A percentile compares a stretch with the other conserved stretches of the same genome.
phyloP scores from a whole-genome alignment of 495 filamentous ascomycete genomes.

The Talaromyces ruber region DNA sequence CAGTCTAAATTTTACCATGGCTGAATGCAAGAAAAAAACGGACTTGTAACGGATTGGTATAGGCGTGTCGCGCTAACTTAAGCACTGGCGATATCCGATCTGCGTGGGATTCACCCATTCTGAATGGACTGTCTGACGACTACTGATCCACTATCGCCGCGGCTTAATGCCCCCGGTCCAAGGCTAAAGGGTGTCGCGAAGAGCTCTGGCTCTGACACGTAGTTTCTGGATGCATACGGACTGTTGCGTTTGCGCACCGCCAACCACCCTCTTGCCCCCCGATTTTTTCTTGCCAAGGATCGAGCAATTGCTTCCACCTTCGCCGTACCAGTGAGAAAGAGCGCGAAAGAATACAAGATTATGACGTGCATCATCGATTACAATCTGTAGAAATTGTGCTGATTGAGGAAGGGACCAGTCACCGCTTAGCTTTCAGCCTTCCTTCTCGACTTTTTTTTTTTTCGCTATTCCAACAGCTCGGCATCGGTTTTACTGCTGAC shows the following conservation, averaged over 20 bases:
- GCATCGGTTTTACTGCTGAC: background rate
- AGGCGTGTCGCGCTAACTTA: conserved; percentile 5
- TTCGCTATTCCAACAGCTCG: conserved; percentile 3
- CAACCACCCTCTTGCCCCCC: conserved; percentile 6
- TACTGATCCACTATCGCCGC: conserved; percentile 1
- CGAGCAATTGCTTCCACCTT: background rate
- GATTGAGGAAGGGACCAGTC: background rate
- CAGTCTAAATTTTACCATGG: conserved; percentile 2
- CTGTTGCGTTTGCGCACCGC: background rate
- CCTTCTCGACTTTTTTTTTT: background rate
- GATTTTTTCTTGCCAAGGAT: conserved; percentile 1
- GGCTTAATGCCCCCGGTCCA: conserved; percentile 5
- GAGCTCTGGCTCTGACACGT: conserved; percentile 9
- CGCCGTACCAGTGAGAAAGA: background rate
- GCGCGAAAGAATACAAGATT: background rate
- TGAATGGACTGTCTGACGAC: conserved; percentile 5
- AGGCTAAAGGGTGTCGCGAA: background rate
- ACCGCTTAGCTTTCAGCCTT: background rate
- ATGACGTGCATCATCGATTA: conserved; percentile 8
- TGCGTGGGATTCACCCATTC: background rate
- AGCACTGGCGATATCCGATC: conserved; percentile 8
- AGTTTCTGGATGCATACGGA: conserved; percentile 6
- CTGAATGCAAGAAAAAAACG: background rate
- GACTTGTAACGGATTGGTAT: background rate
- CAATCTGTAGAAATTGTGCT: background rate